Evolutionary conservation across 176 grass and related monocot species (phyloP).

Genomic region (Phoenix dactylifera): DNA sequence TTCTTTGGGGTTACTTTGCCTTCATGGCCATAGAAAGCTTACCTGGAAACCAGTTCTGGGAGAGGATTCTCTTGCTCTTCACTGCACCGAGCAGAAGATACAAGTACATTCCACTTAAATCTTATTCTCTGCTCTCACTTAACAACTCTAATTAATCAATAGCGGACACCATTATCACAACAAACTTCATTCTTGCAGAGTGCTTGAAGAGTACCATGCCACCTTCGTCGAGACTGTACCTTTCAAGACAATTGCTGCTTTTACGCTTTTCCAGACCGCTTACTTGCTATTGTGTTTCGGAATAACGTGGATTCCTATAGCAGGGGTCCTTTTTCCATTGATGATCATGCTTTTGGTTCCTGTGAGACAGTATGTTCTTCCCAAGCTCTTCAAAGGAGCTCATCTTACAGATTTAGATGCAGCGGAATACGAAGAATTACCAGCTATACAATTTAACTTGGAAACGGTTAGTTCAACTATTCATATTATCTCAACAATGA

Average conservation of each 20-base stretch:
- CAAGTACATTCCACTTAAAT: constrained; percentile 39
- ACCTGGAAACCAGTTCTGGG: constrained; percentile 98
- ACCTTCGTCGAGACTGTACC: constrained; percentile 95
- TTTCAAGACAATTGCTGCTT: constrained; percentile 84
- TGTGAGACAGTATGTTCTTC: constrained; percentile 87
- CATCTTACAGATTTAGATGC: constrained; percentile 88
- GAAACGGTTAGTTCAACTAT: constrained; percentile 35
- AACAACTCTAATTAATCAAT: too few relatives aligned
- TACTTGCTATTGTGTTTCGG: constrained; percentile 90
- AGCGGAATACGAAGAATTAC: constrained; percentile 81
- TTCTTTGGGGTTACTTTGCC: constrained; percentile 98
- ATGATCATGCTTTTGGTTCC: constrained; percentile 99
- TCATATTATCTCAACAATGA: neutral
- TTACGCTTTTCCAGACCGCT: constrained; percentile 81
- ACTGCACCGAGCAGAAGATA: constrained; percentile 94
- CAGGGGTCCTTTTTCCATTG: constrained; percentile 91
- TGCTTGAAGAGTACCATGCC: constrained; percentile 85
- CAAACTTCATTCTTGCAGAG: constrained; percentile 38
- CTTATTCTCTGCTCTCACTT: neutral
- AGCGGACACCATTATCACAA: neutral
- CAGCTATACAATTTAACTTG: constrained; percentile 69
- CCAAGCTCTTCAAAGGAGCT: constrained; percentile 96
- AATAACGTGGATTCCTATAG: constrained; percentile 97
- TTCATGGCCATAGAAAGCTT: constrained; percentile 99
- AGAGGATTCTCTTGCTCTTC: constrained; percentile 84